A percentile compares a stretch with the other conserved stretches of the same genome.
Conservation (phyloP, 345 rosid genomes). For the Eutrema japonicum region DNA sequence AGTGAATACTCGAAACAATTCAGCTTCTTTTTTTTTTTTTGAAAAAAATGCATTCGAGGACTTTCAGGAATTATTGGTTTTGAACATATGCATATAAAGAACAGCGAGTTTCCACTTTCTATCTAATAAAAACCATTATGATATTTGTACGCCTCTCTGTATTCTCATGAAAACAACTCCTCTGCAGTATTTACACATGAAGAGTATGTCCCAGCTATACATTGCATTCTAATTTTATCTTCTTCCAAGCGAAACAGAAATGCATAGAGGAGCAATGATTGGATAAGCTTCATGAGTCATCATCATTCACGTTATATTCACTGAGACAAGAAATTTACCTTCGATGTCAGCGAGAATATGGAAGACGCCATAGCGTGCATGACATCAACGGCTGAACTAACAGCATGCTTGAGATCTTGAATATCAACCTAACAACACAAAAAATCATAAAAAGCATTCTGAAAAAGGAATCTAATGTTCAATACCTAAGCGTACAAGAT, state of each 20-base stretch:
- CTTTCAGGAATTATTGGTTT: not conserved
- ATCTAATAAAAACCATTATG: not conserved
- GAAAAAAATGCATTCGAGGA: not conserved
- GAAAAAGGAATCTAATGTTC: slow-evolving; percentile 10
- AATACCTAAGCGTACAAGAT: slow-evolving; percentile 14
- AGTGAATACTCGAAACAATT: slow-evolving; percentile 4
- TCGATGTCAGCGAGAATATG: slow-evolving; percentile 57
- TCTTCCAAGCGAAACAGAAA: not conserved
- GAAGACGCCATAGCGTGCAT: slow-evolving; percentile 90
- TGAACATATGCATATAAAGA: slow-evolving; percentile 2
- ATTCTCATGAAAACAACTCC: not conserved
- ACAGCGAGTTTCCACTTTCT: slow-evolving; percentile 1
- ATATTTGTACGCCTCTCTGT: not conserved
- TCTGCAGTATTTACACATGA: not conserved
- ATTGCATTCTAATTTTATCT: not conserved
- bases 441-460: slow-evolving; percentile 9
- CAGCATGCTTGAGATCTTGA: slow-evolving; percentile 82
- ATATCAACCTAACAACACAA: slow-evolving; percentile 61
- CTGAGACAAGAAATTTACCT: slow-evolving; percentile 52
- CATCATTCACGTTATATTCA: slow-evolving; percentile 15
- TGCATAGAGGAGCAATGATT: slow-evolving; percentile 1
- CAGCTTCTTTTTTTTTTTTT: not conserved
- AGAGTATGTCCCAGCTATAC: slow-evolving; percentile 17
- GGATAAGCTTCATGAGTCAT: slow-evolving; percentile 16
- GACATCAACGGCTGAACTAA: slow-evolving; percentile 77